Evolutionary conservation across 1,284 basidiomycete genomes (phyloP).

Genomic region (Malassezia cuniculi): DNA sequence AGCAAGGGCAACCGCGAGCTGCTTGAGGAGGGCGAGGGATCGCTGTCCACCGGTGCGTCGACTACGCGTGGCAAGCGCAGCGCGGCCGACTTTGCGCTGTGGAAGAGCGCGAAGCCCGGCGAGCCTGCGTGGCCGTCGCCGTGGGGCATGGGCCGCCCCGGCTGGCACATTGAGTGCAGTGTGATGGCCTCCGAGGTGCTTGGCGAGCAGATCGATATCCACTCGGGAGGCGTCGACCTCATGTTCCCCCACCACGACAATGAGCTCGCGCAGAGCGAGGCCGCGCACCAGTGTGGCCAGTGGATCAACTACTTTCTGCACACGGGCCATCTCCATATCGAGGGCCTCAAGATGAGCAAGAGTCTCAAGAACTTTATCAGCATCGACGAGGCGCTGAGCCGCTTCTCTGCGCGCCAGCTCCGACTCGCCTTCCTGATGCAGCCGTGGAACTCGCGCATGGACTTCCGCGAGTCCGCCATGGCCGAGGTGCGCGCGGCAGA

Average conservation of each 20-base stretch:
- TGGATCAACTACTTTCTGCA: conserved; percentile 99
- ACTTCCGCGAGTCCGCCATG: conserved; percentile 77
- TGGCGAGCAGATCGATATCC: conserved; percentile 89
- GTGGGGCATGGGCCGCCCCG: conserved; percentile 92
- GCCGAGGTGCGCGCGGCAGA: conserved; percentile 81
- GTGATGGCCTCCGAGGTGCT: conserved; percentile 93
- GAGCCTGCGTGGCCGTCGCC: conserved; percentile 93
- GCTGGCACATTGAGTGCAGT: conserved; percentile 99
- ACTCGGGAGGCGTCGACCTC: conserved; percentile 90
- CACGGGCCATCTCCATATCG: conserved; percentile 95
- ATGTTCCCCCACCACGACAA: conserved; percentile 99
- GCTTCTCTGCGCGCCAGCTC: conserved; percentile 74
- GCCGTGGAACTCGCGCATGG: conserved; percentile 80
- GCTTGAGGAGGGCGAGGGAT: conserved; percentile 83
- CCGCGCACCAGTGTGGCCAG: conserved; percentile 71
- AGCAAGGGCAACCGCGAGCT: conserved; percentile 83
- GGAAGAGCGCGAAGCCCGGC: conserved; percentile 96
- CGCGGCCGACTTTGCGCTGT: conserved; percentile 78
- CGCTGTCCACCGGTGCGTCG: conserved; percentile 47
- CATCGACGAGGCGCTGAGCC: conserved; percentile 84
- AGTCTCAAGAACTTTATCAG: conserved; percentile 99
- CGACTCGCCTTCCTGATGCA: conserved; percentile 87
- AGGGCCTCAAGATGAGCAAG: conserved; percentile 98
- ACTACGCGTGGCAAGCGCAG: conserved; percentile 53
- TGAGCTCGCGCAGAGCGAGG: conserved; percentile 90